Percentiles rank a stretch among this genome's conserved stretches.
phyloP scores from a whole-genome alignment of 345 rosid species.

The Populus deltoides region DNA sequence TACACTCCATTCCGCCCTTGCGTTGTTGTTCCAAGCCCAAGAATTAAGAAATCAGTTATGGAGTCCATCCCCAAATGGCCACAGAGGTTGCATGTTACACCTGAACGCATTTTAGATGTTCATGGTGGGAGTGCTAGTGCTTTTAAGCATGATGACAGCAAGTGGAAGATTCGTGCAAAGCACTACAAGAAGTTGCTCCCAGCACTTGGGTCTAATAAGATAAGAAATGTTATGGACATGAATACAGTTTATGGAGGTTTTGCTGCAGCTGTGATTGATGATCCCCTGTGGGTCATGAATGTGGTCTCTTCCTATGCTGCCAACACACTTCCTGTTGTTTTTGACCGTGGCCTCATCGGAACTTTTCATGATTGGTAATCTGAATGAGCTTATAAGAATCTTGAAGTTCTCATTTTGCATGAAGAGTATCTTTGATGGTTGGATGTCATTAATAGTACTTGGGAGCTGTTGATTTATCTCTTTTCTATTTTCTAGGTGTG shows the following conservation, averaged over 20 bases:
- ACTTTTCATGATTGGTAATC: slow-evolving; percentile 87
- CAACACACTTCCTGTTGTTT: slow-evolving; percentile 77
- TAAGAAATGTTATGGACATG: slow-evolving; percentile 98
- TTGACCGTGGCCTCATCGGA: slow-evolving; percentile 95
- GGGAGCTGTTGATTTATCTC: slow-evolving; percentile 13
- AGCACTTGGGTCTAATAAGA: slow-evolving; percentile 72
- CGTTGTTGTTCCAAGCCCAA: slow-evolving; percentile 73
- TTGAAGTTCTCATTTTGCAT: not conserved
- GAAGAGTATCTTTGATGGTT: not conserved
- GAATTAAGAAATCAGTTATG: slow-evolving; percentile 56
- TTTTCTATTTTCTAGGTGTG: slow-evolving; percentile 66
- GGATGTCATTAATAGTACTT: not conserved
- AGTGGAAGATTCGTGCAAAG: slow-evolving; percentile 80
- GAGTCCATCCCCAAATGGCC: slow-evolving; percentile 81
- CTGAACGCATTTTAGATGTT: slow-evolving; percentile 68
- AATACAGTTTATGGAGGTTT: slow-evolving; percentile 94
- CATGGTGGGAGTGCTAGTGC: slow-evolving; percentile 60
- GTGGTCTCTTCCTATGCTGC: slow-evolving; percentile 82
- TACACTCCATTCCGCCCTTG: slow-evolving; percentile 91
- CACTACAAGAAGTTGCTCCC: slow-evolving; percentile 87
- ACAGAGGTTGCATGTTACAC: slow-evolving; percentile 60
- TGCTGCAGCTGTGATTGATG: slow-evolving; percentile 68
- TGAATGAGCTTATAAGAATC: slow-evolving; percentile 5
- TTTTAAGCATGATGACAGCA: slow-evolving; percentile 74
- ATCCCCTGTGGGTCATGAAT: slow-evolving; percentile 94